Evolutionary conservation across 1,139 yeast genomes (phyloP).

Genomic region (Debaryomyces nepalensis): DNA sequence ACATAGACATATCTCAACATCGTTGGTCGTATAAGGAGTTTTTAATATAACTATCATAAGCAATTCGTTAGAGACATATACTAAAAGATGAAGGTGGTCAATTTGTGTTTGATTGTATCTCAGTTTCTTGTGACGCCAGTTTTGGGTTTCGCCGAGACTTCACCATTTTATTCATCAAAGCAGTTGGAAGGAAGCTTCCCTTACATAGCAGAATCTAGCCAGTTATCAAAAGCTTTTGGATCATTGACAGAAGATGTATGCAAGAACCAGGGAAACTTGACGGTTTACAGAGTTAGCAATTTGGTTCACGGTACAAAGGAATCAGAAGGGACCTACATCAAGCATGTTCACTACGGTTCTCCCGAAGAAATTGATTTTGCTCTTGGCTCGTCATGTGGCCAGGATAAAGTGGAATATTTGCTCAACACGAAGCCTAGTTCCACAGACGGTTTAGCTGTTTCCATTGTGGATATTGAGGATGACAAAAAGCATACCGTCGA

Average conservation of each 20-base stretch:
- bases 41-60: background rate
- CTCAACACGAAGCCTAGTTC: conserved; percentile 9
- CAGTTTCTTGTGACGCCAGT: conserved; percentile 19
- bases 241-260: conserved; percentile 25
- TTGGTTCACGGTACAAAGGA: conserved; percentile 16
- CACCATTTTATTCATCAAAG: conserved; percentile 29
- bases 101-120: conserved; percentile 11
- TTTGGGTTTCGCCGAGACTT: conserved; percentile 39
- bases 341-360: conserved; percentile 37
- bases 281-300: conserved; percentile 31
- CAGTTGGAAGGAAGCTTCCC: conserved; percentile 19
- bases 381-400: conserved; percentile 22
- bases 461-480: conserved; percentile 33
- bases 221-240: conserved; percentile 21
- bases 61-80: conserved; percentile 3
- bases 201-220: conserved; percentile 28
- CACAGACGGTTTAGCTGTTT: conserved; percentile 20
- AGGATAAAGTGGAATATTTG: conserved; percentile 16
- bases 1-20: conserved; percentile 3
- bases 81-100: conserved; percentile 14
- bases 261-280: conserved; percentile 20
- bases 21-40: conserved; percentile 5
- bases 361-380: conserved; percentile 29
- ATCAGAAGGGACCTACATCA: conserved; percentile 24
- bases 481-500: conserved; percentile 21